These are phyloP conservation scores for Trametes hirsuta DNA, from an alignment of 1,284 basidiomycete genomes.

Conservation along the genomic window DNA sequence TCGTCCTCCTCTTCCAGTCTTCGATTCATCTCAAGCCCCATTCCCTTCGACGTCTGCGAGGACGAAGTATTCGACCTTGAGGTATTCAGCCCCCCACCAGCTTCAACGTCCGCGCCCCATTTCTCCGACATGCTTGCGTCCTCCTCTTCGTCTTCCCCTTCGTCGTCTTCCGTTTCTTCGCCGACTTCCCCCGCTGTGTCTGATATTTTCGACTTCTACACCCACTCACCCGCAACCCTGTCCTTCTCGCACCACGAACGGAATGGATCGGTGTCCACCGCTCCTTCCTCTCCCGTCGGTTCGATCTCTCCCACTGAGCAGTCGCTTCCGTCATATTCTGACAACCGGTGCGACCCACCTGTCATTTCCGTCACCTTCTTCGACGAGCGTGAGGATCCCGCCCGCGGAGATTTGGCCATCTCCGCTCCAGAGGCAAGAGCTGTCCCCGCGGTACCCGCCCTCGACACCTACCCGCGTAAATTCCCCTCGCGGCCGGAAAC, in stretches of 20 bases:
- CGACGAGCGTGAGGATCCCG: constrained; percentile 9
- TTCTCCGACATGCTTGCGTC: constrained; percentile 18
- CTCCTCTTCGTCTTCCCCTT: constrained; percentile 4
- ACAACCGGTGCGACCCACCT: constrained; percentile 8
- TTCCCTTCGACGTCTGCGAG: constrained; percentile 34
- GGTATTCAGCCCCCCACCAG: constrained; percentile 10
- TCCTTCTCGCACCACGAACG: constrained; percentile 14
- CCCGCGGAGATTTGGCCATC: neutral
- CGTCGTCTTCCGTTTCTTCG: constrained; percentile 11
- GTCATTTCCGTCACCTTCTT: constrained; percentile 25
- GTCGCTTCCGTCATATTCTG: constrained; percentile 11
- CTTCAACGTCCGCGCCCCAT: constrained; percentile 3
- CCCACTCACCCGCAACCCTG: constrained; percentile 11
- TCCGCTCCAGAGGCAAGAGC: neutral
- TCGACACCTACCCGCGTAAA: constrained; percentile 5
- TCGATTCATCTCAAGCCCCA: constrained; percentile 23
- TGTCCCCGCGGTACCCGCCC: neutral
- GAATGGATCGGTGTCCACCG: constrained; percentile 15
- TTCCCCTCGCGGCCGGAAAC: neutral
- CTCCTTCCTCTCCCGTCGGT: constrained; percentile 19
- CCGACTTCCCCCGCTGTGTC: constrained; percentile 27
- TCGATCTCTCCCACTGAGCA: constrained; percentile 6
- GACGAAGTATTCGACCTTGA: constrained; percentile 28
- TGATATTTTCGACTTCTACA: constrained; percentile 26
- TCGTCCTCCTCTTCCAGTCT: constrained; percentile 18